phyloP scores from a whole-genome alignment of 768 basidiomycete genomes.

The Dentipellis sp. region DNA sequence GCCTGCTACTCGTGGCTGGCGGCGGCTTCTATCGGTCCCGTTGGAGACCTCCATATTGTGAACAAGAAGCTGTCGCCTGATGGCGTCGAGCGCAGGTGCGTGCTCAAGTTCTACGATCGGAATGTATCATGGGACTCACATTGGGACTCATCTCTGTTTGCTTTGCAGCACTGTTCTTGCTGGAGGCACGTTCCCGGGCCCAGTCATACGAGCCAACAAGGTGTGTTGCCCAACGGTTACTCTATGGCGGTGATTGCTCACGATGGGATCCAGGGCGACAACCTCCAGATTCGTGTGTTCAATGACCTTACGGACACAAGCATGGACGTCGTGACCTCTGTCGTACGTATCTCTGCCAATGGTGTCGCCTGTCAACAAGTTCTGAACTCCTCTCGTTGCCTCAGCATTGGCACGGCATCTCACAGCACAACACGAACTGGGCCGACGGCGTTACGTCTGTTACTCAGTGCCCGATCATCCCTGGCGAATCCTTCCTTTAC shows the following conservation, averaged over 20 bases:
- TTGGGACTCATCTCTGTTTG: not conserved
- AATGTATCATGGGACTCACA: not conserved
- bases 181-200: not conserved
- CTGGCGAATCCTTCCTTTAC: constrained; percentile 7
- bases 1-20: not conserved
- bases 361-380: not conserved
- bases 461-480: constrained; percentile 17
- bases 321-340: constrained; percentile 6
- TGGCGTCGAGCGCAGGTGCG: not conserved
- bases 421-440: constrained; percentile 9
- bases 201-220: not conserved
- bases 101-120: not conserved
- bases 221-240: not conserved
- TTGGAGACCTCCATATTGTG: not conserved
- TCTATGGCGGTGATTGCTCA: not conserved
- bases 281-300: constrained; percentile 1
- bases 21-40: not conserved
- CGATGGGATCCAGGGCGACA: not conserved
- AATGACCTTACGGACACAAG: not conserved
- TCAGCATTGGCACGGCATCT: constrained; percentile 19
- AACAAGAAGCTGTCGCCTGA: not conserved
- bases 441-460: constrained; percentile 12
- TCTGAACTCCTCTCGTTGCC: not conserved
- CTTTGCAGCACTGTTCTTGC: not conserved
- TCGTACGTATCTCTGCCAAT: not conserved